These are phyloP conservation scores for Pistacia vera DNA, from an alignment of 345 rosid species.

Conservation along the genomic window DNA sequence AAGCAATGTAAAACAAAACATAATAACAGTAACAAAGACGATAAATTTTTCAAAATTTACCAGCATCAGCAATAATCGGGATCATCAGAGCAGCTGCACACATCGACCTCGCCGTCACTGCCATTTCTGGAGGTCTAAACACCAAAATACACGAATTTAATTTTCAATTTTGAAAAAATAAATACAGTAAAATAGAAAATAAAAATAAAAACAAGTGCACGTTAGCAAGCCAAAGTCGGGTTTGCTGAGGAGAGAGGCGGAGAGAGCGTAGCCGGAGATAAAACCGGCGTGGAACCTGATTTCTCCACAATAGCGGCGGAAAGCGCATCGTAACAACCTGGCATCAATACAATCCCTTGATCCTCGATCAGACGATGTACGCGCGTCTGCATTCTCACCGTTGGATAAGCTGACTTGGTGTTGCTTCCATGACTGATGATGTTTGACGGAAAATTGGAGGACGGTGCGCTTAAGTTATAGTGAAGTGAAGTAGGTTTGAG, in stretches of 20 bases:
- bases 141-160: not conserved
- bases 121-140: slow-evolving; percentile 54
- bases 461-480: slow-evolving; percentile 4
- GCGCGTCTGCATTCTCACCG: slow-evolving; percentile 49
- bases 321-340: slow-evolving; percentile 58
- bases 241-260: slow-evolving; percentile 51
- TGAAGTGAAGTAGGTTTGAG: slow-evolving; percentile 23
- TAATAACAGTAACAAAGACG: not conserved
- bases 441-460: slow-evolving; percentile 13
- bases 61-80: slow-evolving; percentile 48
- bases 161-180: slow-evolving; percentile 1
- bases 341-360: slow-evolving; percentile 46
- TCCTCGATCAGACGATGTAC: slow-evolving; percentile 52
- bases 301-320: slow-evolving; percentile 53
- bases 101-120: slow-evolving; percentile 43
- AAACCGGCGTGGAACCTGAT: slow-evolving; percentile 49
- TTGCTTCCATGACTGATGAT: not conserved
- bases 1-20: not conserved
- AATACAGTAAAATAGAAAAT: slow-evolving; percentile 4
- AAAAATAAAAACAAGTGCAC: slow-evolving; percentile 18
- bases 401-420: slow-evolving; percentile 20
- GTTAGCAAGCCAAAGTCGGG: slow-evolving; percentile 59
- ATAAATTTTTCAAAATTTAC: slow-evolving; percentile 15
- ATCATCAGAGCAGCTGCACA: slow-evolving; percentile 48
- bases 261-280: slow-evolving; percentile 56